Base-by-base conservation (phyloP, 31 red algal genomes). In the Asparagopsis taxiformis region DNA sequence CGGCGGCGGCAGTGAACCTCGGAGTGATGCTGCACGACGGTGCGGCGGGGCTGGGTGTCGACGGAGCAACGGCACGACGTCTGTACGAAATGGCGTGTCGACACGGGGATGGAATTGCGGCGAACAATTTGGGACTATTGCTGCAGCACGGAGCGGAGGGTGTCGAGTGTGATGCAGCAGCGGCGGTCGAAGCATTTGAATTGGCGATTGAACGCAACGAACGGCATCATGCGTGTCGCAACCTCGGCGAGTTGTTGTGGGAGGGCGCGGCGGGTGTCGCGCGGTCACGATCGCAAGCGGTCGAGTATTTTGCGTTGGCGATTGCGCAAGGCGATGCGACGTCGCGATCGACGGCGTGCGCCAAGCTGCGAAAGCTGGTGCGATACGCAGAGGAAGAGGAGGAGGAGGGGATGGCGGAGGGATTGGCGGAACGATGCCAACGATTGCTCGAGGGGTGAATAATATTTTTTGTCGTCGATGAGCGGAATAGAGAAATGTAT, bases 21-120 rank as follows among this genome's bases (percentile, higher is more conserved):
- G 77, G 77, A 11, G 77, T 81, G 7, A 81, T 81, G 77, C 54
- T 81, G 50, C 77, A 81, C 36, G 77, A 81, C 55, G 77, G 77
- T 1, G 77, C 77, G 0, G 63, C 64, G 0, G 77, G 77, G 23
- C 34, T 81, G 5, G 35, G 39, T 21, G 60, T 51, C 25, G 77
- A 81, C 24, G 77, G 77, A 0, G 33, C 22, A 3, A 65, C 63
- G 16, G 77, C 77, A 1, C 13, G 55, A 28, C 28, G 52, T 1
- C 35, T 81, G 51, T 81, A 81, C 33, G 77, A 81, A 59, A 46
- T 81, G 49, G 77, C 77, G 23, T 59, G 39, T 26, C 25, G 51
- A 3, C 51, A 81, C 44, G 77, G 65, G 9, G 77, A 81, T 25
- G 77, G 50, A 13, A 81, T 81, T 28, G 77, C 77, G 1, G 77